Conservation (phyloP, 2,329 filamentous ascomycete species). For the Paecilomyces variotii region DNA sequence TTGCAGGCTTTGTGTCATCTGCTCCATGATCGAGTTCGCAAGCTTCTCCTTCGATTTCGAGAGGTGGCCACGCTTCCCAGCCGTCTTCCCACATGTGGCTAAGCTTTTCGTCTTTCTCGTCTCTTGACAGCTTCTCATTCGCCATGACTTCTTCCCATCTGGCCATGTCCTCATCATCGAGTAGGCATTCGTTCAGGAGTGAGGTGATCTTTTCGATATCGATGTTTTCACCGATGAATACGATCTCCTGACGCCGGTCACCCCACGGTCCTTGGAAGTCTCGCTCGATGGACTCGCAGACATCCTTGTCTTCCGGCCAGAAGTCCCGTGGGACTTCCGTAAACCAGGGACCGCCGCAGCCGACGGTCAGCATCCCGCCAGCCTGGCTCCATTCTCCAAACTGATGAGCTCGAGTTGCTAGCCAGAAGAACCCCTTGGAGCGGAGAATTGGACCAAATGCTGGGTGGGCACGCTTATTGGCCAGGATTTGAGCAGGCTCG, state of each 20-base stretch:
- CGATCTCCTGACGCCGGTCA: constrained; percentile 62
- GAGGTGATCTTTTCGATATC: constrained; percentile 44
- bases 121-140: constrained; percentile 25
- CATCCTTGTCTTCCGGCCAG: constrained; percentile 43
- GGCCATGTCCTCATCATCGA: constrained; percentile 53
- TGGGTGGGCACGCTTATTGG: constrained; percentile 31
- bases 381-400: constrained; percentile 41
- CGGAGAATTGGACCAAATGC: constrained; percentile 32
- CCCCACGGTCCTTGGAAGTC: constrained; percentile 53
- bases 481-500: constrained; percentile 24
- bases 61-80: constrained; percentile 49
- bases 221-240: constrained; percentile 64
- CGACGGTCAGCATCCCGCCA: constrained; percentile 36
- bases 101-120: constrained; percentile 41
- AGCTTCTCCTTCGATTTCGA: constrained; percentile 31
- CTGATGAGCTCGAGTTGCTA: constrained; percentile 33
- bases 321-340: constrained; percentile 48
- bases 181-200: constrained; percentile 52
- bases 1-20: constrained; percentile 14
- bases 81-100: constrained; percentile 50
- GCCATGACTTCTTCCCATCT: constrained; percentile 49
- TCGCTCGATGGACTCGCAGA: constrained; percentile 40
- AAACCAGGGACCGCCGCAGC: constrained; percentile 46
- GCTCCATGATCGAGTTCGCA: constrained; percentile 7
- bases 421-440: constrained; percentile 40